Conservation (phyloP, 768 basidiomycete species). For the Pholiota molesta region DNA sequence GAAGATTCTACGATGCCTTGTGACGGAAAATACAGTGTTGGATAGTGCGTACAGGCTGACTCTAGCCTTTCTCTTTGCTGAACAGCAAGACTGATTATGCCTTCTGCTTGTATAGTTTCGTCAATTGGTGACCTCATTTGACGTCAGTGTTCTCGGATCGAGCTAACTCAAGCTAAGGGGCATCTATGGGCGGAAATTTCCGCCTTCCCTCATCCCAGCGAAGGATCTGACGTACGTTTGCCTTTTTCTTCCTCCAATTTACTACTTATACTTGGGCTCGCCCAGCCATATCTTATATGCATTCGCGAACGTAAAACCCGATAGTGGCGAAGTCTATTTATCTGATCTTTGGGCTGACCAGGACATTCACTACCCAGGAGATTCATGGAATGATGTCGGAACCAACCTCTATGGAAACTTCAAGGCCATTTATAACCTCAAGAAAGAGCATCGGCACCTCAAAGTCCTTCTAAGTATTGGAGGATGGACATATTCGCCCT, state of each 20-base stretch:
- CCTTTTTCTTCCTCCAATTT: slow-evolving; percentile 13
- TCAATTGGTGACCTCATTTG: slow-evolving; percentile 60
- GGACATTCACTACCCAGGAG: slow-evolving; percentile 94
- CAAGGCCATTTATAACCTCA: slow-evolving; percentile 90
- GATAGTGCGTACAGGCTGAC: slow-evolving; percentile 62
- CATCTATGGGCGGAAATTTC: slow-evolving; percentile 93
- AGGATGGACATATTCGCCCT: slow-evolving; percentile 92
- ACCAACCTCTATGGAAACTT: slow-evolving; percentile 95
- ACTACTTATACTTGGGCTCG: not conserved
- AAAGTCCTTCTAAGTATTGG: slow-evolving; percentile 89
- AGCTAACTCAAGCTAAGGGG: slow-evolving; percentile 55
- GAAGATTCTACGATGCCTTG: slow-evolving; percentile 35
- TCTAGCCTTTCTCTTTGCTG: not conserved
- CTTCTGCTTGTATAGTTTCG: slow-evolving; percentile 51
- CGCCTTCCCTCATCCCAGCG: slow-evolving; percentile 81
- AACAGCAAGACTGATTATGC: slow-evolving; percentile 7
- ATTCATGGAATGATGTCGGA: slow-evolving; percentile 92
- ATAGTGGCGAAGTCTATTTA: slow-evolving; percentile 84
- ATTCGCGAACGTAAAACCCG: slow-evolving; percentile 85
- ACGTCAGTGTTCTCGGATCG: not conserved
- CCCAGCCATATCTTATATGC: slow-evolving; percentile 87
- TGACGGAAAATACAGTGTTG: slow-evolving; percentile 72
- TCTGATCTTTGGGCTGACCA: slow-evolving; percentile 96
- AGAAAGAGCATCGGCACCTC: slow-evolving; percentile 81
- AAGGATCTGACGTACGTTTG: slow-evolving; percentile 80